Base-by-base conservation (phyloP, 345 rosid genomes). In the Populus alba region DNA sequence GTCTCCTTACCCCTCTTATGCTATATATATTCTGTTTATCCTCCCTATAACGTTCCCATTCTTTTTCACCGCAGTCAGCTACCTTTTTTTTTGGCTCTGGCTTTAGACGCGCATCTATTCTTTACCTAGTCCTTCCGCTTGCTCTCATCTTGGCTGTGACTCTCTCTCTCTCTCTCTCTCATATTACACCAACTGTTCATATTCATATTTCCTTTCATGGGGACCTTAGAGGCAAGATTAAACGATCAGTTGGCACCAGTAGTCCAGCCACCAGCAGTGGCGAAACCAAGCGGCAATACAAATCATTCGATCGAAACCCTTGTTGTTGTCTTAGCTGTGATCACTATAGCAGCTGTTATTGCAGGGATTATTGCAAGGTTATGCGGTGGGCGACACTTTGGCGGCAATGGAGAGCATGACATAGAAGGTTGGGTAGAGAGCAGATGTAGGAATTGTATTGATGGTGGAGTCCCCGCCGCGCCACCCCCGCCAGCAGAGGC, bases 391-490 rank as follows among this genome's bases (percentile, higher is more conserved):
- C 81, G 92, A 61, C 96, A 86, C 82, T 86, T 88, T 65, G 91
- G 87, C 39, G 86, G 86, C 47, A 84, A 85, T 37, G 92, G 97
- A 35, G 97, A 92, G 84, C 83, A 87, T 61, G 94, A 93, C 82
- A 84, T 93, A 3, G 99, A 95, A 87, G 94, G 98, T 23, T 95
- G 98, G 98, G 90, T 93, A 11, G 98, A 95, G 79, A 87, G 81
- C 25, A 91, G 83, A 80, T 93, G 99, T 71, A 84, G 92, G 74
- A 93, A 86, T 79, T 92, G 99, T 89, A 88, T 95, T 25, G 99
- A 95, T 53, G 92, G 92, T 16, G 98, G 98, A 8, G 49, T 95
- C 47, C 83, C 95, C 3, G 27, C 89, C 5, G 79, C 84, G 0
- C 62, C 87, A 6, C 71, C 78, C 3, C 78, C 77, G 0, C 63